Percentiles rank a stretch among this genome's conserved stretches.
Evolutionary conservation across 192 early-diverging fungal genomes (phyloP).

Genomic region (Entophlyctis luteolus): DNA sequence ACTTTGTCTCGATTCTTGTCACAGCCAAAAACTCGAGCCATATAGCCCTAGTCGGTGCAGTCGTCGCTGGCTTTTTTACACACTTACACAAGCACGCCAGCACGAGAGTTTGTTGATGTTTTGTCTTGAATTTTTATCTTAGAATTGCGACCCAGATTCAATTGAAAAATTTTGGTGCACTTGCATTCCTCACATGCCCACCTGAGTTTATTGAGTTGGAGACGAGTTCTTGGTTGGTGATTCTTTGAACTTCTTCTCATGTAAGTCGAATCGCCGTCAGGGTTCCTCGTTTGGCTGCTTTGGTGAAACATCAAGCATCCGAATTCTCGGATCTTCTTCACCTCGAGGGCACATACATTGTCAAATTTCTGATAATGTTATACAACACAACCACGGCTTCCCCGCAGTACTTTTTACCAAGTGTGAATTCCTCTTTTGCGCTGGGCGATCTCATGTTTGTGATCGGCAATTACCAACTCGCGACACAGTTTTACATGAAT

Average conservation of each 20-base stretch:
- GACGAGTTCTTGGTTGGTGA: background rate
- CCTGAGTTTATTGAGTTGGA: background rate
- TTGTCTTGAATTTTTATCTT: background rate
- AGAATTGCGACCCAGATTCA: background rate
- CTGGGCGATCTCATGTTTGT: background rate
- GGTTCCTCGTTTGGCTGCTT: background rate
- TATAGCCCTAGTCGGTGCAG: background rate
- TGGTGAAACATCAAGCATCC: background rate
- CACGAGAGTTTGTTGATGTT: background rate
- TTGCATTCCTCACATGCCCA: constrained; percentile 4
- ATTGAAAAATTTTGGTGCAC: constrained; percentile 6
- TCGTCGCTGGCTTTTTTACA: constrained; percentile 15
- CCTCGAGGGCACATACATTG: constrained; percentile 6
- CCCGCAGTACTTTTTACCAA: background rate
- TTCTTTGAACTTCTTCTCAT: background rate
- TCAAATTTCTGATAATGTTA: background rate
- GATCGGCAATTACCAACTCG: background rate
- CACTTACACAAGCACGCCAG: background rate
- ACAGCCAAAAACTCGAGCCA: background rate
- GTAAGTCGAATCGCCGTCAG: background rate
- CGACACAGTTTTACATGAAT: background rate
- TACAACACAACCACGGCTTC: background rate
- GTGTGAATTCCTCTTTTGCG: background rate
- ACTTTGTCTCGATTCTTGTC: background rate
- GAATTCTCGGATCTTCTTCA: background rate